Conservation (phyloP, 2,329 filamentous ascomycete species). For the Fusarium tanahbumbuense region DNA sequence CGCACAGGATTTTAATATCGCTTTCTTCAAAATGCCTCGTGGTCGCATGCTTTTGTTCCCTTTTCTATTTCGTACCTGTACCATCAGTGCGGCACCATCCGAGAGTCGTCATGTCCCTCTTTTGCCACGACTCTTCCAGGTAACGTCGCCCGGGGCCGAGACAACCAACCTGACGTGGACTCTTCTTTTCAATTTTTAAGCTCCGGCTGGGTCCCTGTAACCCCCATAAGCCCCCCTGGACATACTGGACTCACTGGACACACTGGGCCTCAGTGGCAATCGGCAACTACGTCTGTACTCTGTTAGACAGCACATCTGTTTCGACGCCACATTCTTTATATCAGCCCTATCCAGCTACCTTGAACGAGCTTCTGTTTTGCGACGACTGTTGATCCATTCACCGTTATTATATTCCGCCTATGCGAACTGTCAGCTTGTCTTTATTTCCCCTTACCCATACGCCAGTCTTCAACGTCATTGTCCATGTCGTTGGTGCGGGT, state of each 20-base stretch:
- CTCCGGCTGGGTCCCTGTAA: constrained; percentile 36
- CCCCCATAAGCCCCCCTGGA: constrained; percentile 30
- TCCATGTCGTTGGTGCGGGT: constrained; percentile 43
- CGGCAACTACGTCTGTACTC: constrained; percentile 38
- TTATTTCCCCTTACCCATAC: constrained; percentile 7
- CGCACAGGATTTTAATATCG: constrained; percentile 46
- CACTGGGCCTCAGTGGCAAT: constrained; percentile 41
- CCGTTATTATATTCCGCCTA: constrained; percentile 8
- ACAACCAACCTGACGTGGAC: constrained; percentile 35
- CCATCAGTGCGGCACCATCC: constrained; percentile 30
- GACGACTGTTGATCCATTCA: constrained; percentile 3
- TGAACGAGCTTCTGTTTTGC: constrained; percentile 16
- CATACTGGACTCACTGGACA: constrained; percentile 14
- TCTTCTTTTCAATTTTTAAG: constrained; percentile 33
- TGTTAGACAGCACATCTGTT: constrained; percentile 16
- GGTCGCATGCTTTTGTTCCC: constrained; percentile 41
- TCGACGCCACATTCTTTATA: constrained; percentile 45
- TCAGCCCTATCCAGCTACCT: constrained; percentile 44
- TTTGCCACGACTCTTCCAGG: constrained; percentile 43
- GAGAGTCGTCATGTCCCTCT: constrained; percentile 39
- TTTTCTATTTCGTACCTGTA: constrained; percentile 15
- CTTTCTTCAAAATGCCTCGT: constrained; percentile 50
- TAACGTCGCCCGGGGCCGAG: constrained; percentile 38
- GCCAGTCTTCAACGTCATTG: constrained; percentile 22
- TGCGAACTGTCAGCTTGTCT: constrained; percentile 13